Evolutionary conservation across 176 grass and related monocot species (phyloP), one percentile per base, ranked within the genome.

Genomic region (Eleusine coracana): DNA sequence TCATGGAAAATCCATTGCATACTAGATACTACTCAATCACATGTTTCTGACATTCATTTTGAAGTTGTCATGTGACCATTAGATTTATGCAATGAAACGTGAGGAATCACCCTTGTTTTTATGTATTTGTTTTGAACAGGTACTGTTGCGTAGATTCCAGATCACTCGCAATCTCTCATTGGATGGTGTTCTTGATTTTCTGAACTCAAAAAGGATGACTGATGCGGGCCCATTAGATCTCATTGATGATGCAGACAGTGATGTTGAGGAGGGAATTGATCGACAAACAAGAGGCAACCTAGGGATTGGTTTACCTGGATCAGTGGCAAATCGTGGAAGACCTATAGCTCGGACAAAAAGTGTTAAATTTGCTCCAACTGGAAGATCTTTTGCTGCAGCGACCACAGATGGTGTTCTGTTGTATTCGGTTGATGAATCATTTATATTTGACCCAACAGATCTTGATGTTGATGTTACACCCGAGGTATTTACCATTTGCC

Each of bases 151-250:
- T 71, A 96, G 91, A 84, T 99, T 99, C 80, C 96, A 95, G 84
- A 92, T 93, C 84, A 99, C 96, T 83, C 87, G 91, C 77, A 99
- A 99, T 87, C 91, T 99, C 54, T 96, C 96, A 9, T 83, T 99
- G 73, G 96, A 99, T 73, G 96, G 96, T 51, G 93, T 96, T 66
- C 93, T 99, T 80, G 96, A 99, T 86, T 96, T 99, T 82, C 81
- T 95, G n/a, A 96, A 99, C 87, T 99, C 96, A 0, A 99, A 96
- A 64, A 96, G 81, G 69, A 99, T 99, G 96, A 99, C 96, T 21
- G 92, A 90, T 84, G 93, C 91, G 21, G 96, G 96, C 42, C 83
- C 96, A 29, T 52, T 99, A 76, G 93, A 99, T 92, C 83, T 99
- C 44, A 99, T 99, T 78, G 91, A 99, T 78, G 93, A 96, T 45